These are phyloP conservation scores for Chrysoporthe puriensis DNA, from an alignment of 2,329 filamentous ascomycete species.

Conservation along the genomic window DNA sequence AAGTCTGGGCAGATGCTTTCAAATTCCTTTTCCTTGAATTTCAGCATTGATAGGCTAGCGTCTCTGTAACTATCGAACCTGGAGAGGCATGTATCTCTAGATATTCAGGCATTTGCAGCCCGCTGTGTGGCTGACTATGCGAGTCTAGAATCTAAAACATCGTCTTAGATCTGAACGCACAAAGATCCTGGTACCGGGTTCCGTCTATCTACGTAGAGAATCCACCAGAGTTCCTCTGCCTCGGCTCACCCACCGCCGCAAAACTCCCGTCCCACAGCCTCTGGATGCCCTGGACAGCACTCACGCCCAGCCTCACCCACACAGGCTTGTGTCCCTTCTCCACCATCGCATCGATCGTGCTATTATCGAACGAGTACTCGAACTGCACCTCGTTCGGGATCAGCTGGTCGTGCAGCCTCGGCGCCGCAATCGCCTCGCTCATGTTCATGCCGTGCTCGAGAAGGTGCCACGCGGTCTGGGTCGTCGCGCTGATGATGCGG, in stretches of 20 bases:
- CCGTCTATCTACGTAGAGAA: constrained; percentile 41
- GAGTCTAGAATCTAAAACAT: background rate
- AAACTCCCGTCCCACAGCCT: constrained; percentile 67
- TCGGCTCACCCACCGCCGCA: constrained; percentile 82
- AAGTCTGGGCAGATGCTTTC: no score
- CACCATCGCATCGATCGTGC: constrained; percentile 68
- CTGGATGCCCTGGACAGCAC: constrained; percentile 74
- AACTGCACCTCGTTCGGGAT: constrained; percentile 70
- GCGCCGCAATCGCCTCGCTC: constrained; percentile 65
- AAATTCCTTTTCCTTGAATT: no score
- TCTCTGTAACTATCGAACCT: no score
- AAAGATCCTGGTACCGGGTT: background rate
- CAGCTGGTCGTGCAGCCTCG: constrained; percentile 82
- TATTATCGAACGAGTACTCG: constrained; percentile 74
- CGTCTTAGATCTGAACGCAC: background rate
- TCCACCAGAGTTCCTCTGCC: constrained; percentile 75
- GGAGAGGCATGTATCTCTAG: no score
- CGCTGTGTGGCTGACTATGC: no score
- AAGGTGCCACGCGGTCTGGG: constrained; percentile 77
- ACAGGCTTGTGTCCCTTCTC: constrained; percentile 74
- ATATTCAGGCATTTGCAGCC: no score
- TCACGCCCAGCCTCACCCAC: constrained; percentile 67
- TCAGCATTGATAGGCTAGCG: no score
- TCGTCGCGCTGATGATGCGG: constrained; percentile 79
- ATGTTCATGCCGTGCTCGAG: constrained; percentile 69